Conservation (phyloP, 2,329 filamentous ascomycete species). For the Colletotrichum viniferum region DNA sequence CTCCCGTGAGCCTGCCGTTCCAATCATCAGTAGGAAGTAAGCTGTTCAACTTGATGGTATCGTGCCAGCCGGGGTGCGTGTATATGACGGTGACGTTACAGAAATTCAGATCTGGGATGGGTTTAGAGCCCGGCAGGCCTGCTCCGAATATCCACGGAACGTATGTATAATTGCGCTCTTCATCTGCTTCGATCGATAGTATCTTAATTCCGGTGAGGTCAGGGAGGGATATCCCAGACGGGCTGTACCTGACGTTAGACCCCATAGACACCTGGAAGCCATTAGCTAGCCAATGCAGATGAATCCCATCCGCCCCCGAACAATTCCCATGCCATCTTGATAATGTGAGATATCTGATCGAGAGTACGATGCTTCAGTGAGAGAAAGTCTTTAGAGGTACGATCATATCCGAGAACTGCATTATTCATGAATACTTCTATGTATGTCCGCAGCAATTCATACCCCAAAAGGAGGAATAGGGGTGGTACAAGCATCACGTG, state of each 20-base stretch:
- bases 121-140: neutral
- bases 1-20: slow-evolving; percentile 16
- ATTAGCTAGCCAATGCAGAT: neutral
- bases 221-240: accelerated
- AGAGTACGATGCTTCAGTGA: neutral
- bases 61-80: slow-evolving; percentile 3
- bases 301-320: neutral
- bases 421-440: neutral
- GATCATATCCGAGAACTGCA: too few relatives aligned
- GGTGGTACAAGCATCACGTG: neutral
- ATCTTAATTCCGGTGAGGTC: neutral
- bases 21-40: slow-evolving; percentile 20
- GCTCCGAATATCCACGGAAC: neutral
- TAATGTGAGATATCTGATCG: neutral
- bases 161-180: neutral
- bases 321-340: neutral
- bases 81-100: slow-evolving; percentile 23
- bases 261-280: neutral
- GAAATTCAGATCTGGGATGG: neutral
- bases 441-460: neutral
- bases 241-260: accelerated
- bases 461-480: neutral
- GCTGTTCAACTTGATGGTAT: slow-evolving; percentile 16
- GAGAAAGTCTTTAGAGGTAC: neutral
- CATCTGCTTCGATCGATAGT: neutral